Conservation (phyloP, 2,329 filamentous ascomycete genomes). For the Neocatenulostroma microsporum region DNA sequence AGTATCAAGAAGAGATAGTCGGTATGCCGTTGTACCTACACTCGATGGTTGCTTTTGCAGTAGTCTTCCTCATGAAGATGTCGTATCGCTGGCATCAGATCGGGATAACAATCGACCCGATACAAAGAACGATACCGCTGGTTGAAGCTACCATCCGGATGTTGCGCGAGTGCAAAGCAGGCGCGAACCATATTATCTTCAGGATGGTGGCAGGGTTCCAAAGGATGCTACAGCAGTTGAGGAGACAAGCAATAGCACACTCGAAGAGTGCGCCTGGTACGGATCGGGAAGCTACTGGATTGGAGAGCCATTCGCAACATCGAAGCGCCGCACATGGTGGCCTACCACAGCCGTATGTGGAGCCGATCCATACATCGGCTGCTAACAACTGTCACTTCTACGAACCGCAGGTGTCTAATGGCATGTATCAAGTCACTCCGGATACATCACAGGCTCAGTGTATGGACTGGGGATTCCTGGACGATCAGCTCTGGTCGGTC, state of each 20-base stretch:
- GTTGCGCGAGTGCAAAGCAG: conserved; percentile 10
- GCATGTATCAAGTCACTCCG: no score
- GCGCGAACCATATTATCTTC: conserved; percentile 13
- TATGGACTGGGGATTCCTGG: conserved; percentile 11
- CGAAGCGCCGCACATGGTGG: not conserved
- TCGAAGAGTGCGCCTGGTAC: no score
- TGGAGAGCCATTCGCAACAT: no score
- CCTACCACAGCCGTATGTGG: not conserved
- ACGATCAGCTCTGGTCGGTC: conserved; percentile 11
- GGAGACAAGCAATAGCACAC: not conserved
- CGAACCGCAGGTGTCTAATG: no score
- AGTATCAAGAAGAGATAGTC: conserved; percentile 5
- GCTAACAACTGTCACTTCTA: no score
- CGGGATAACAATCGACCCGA: conserved; percentile 10
- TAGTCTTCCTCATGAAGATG: conserved; percentile 12
- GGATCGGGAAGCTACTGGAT: no score
- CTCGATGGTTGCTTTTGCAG: conserved; percentile 12
- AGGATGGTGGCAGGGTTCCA: conserved; percentile 14
- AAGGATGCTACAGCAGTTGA: conserved; percentile 11
- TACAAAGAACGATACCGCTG: conserved; percentile 8
- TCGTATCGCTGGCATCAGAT: conserved; percentile 8
- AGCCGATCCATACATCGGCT: not conserved
- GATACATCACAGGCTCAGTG: no score
- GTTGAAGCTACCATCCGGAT: conserved; percentile 8
- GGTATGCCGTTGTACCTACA: conserved; percentile 13